Conservation (phyloP, 208 protist genomes). For the Trypanosoma platydactyli region DNA sequence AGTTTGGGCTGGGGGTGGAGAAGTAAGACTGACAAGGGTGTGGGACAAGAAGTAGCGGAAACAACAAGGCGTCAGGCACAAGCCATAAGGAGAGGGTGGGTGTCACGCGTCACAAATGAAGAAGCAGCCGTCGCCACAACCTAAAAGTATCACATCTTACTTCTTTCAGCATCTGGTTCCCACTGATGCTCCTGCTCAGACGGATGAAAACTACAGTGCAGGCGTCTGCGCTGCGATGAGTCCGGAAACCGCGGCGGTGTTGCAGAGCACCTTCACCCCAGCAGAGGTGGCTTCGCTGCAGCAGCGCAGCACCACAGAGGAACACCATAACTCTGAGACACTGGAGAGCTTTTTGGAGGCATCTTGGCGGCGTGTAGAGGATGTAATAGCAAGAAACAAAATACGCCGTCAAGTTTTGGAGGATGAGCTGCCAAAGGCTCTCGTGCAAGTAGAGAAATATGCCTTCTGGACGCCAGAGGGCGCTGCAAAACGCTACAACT, state of each 20-base stretch:
- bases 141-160: slow-evolving; percentile 41
- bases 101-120: slow-evolving; percentile 23
- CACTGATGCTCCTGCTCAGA: not conserved
- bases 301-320: slow-evolving; percentile 14
- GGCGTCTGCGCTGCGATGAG: not conserved
- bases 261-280: slow-evolving; percentile 47
- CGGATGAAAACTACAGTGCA: not conserved
- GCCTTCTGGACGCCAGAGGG: slow-evolving; percentile 62
- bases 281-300: slow-evolving; percentile 22
- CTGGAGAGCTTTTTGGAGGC: slow-evolving; percentile 38
- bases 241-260: slow-evolving; percentile 3
- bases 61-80: not conserved
- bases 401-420: slow-evolving; percentile 33
- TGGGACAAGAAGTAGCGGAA: not conserved
- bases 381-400: slow-evolving; percentile 43
- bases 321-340: slow-evolving; percentile 29
- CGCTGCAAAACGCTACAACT: slow-evolving; percentile 42
- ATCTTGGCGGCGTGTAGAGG: slow-evolving; percentile 66
- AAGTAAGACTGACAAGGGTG: no score
- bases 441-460: slow-evolving; percentile 26
- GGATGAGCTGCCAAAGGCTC: slow-evolving; percentile 27
- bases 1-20: no score
- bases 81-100: not conserved
- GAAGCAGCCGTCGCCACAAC: slow-evolving; percentile 31
- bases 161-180: slow-evolving; percentile 62